These are phyloP conservation scores for Stentor coeruleus DNA, from an alignment of 73 alveolate genomes.

Conservation along the genomic window DNA sequence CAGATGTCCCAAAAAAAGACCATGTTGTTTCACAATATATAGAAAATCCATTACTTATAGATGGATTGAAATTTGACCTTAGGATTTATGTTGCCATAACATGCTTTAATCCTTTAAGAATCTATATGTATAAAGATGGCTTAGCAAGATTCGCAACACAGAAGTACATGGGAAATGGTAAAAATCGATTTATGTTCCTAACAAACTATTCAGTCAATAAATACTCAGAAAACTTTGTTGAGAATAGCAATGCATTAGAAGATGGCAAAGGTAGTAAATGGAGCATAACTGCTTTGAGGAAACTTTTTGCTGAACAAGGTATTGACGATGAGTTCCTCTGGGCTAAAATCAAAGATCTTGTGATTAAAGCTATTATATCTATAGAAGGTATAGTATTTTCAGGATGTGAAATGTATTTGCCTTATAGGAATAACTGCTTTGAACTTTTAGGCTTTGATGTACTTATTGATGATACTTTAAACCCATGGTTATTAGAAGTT, in stretches of 20 bases:
- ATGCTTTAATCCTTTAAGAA: constrained; percentile 80
- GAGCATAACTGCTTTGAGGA: constrained; percentile 51
- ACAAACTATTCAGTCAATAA: constrained; percentile 89
- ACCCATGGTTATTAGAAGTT: constrained; percentile 86
- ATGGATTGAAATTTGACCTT: constrained; percentile 78
- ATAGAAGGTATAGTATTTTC: constrained; percentile 59
- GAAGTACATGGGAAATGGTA: constrained; percentile 37
- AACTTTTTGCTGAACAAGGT: constrained; percentile 31
- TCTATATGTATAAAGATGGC: constrained; percentile 87
- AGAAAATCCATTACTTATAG: constrained; percentile 78
- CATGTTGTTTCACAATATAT: constrained; percentile 67
- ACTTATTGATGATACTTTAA: constrained; percentile 58
- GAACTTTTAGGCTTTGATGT: constrained; percentile 80
- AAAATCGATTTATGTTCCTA: constrained; percentile 67
- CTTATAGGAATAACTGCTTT: constrained; percentile 77
- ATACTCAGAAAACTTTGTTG: constrained; percentile 66
- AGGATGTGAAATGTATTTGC: constrained; percentile 78
- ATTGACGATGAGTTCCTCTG: constrained; percentile 38
- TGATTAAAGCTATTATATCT: constrained; percentile 76
- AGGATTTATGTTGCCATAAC: constrained; percentile 87
- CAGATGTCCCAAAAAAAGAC: constrained; percentile 56
- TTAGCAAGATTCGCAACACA: constrained; percentile 75
- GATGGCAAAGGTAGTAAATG: constrained; percentile 81
- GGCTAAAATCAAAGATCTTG: constrained; percentile 69
- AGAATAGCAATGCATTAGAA: constrained; percentile 61